Percentiles rank a stretch among this genome's conserved stretches.
Evolutionary conservation across 768 basidiomycete genomes (phyloP).

Genomic region (Suillus lakei): DNA sequence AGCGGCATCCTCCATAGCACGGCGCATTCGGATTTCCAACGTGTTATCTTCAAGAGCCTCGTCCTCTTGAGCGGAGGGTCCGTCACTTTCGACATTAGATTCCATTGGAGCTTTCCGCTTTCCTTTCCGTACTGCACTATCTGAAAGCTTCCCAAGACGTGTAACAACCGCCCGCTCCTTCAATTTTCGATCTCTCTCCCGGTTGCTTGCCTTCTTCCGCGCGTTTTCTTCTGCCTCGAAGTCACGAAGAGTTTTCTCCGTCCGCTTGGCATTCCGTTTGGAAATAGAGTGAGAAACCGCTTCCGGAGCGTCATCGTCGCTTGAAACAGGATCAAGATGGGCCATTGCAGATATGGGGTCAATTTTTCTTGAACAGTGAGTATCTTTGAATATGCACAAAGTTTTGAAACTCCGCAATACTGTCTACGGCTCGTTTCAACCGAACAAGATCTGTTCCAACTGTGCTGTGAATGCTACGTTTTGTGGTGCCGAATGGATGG

Average conservation of each 20-base stretch:
- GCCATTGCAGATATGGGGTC: neutral
- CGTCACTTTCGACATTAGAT: constrained; percentile 31
- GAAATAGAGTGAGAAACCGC: constrained; percentile 51
- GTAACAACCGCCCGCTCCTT: constrained; percentile 50
- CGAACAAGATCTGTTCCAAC: neutral
- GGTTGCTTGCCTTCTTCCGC: constrained; percentile 49
- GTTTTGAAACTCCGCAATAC: neutral
- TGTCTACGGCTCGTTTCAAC: neutral
- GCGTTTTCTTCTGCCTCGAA: constrained; percentile 43
- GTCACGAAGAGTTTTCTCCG: constrained; percentile 40
- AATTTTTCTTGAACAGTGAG: neutral
- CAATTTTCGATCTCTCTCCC: constrained; percentile 50
- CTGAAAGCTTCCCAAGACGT: constrained; percentile 20
- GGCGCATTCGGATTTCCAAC: constrained; percentile 29
- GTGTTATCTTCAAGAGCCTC: constrained; percentile 13
- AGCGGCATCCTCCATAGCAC: constrained; percentile 34
- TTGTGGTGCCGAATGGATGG: neutral
- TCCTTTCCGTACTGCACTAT: constrained; percentile 15
- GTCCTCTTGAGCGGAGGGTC: constrained; percentile 23
- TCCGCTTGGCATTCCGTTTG: constrained; percentile 45
- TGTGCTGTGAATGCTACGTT: neutral
- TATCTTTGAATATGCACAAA: neutral
- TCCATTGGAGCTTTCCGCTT: constrained; percentile 26
- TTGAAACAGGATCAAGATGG: constrained; percentile 15
- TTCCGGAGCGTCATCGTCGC: constrained; percentile 55